Conservation (phyloP, 108 stramenopile genomes). For the Thalassiosira profunda region DNA sequence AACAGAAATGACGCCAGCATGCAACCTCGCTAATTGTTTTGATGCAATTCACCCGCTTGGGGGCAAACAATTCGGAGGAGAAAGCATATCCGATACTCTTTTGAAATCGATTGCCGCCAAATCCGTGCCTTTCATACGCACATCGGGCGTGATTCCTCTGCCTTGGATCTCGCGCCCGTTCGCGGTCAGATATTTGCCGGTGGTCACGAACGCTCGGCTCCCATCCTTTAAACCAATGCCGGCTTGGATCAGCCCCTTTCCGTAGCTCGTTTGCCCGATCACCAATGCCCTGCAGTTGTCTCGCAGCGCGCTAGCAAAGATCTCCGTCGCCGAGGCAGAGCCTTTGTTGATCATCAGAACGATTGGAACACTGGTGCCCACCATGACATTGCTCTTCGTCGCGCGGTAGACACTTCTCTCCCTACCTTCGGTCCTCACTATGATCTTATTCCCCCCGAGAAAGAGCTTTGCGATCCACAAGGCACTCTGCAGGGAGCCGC, state of each 20-base stretch:
- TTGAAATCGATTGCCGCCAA: no score
- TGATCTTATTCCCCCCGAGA: slow-evolving; percentile 72
- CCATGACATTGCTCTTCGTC: slow-evolving; percentile 48
- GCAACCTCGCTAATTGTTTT: no score
- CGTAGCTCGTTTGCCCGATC: slow-evolving; percentile 91
- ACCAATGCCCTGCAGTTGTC: slow-evolving; percentile 96
- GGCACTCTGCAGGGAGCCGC: slow-evolving; percentile 96
- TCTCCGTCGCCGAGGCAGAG: slow-evolving; percentile 92
- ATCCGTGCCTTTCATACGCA: no score
- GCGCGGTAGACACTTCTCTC: slow-evolving; percentile 67
- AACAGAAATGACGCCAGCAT: no score
- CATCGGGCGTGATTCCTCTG: slow-evolving; percentile 82
- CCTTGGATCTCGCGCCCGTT: slow-evolving; percentile 92
- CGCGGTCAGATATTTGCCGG: slow-evolving; percentile 94
- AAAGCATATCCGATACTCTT: no score
- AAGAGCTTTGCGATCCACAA: slow-evolving; percentile 94
- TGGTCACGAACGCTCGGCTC: slow-evolving; percentile 92
- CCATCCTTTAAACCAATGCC: slow-evolving; percentile 96
- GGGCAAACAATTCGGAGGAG: no score
- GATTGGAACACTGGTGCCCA: slow-evolving; percentile 61
- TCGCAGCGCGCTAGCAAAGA: slow-evolving; percentile 91
- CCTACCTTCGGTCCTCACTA: slow-evolving; percentile 71
- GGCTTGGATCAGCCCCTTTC: slow-evolving; percentile 97
- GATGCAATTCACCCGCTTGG: no score
- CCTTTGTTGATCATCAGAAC: slow-evolving; percentile 83